Percentiles rank a stretch among this genome's conserved stretches.
Evolutionary conservation across 164 flowering plant genomes (phyloP).

Genomic region (Chloranthus sessilifolius): DNA sequence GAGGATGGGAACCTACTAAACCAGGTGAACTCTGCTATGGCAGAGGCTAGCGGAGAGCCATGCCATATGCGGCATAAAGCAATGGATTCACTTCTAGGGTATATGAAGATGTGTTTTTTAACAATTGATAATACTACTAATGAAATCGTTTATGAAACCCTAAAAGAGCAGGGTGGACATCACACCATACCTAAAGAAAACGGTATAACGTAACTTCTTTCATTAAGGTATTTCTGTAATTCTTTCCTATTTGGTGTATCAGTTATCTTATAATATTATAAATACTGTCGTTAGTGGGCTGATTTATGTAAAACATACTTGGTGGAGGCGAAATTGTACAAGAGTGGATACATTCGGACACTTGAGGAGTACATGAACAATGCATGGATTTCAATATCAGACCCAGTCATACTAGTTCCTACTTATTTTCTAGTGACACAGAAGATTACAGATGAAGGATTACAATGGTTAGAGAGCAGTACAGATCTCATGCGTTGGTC

Average conservation of each 20-base stretch:
- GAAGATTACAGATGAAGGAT: no score
- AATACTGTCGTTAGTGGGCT: slow-evolving; percentile 30
- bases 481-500: slow-evolving; percentile 22
- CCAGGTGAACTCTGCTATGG: no score
- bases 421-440: slow-evolving; percentile 19
- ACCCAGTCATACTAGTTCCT: slow-evolving; percentile 13
- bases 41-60: no score
- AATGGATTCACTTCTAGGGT: slow-evolving; percentile 31
- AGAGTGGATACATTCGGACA: slow-evolving; percentile 23
- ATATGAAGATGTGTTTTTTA: slow-evolving; percentile 37
- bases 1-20: no score
- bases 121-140: slow-evolving; percentile 36
- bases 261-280: neutral
- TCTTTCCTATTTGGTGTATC: neutral
- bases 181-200: slow-evolving; percentile 17
- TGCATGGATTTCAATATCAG: slow-evolving; percentile 34
- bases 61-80: no score
- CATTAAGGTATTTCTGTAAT: no score
- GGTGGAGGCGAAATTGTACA: slow-evolving; percentile 40
- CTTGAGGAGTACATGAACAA: slow-evolving; percentile 38
- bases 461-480: slow-evolving; percentile 9
- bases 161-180: slow-evolving; percentile 21
- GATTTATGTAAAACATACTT: slow-evolving; percentile 35
- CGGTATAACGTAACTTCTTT: slow-evolving; percentile 14
- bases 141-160: slow-evolving; percentile 29